phyloP scores from a whole-genome alignment of 345 rosid species.

The Citrus medica region DNA sequence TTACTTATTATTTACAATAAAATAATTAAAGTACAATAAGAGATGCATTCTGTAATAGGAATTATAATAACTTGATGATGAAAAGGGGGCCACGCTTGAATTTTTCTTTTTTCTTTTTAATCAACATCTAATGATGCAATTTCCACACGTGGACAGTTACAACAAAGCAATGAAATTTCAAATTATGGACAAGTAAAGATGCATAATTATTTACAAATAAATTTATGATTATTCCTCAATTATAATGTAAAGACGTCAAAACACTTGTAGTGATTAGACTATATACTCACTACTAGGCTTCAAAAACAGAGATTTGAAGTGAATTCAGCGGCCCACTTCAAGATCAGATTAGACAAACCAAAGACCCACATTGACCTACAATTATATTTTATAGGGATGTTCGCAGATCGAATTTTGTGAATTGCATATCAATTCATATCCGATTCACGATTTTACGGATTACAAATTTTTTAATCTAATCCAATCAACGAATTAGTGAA shows the following conservation, averaged over 20 bases:
- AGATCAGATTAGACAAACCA: not conserved
- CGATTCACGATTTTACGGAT: no score
- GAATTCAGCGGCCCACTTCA: not conserved
- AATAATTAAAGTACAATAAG: no score
- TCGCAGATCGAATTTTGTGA: no score
- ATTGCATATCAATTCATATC: rapidly evolving
- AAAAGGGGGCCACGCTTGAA: no score
- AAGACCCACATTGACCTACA: not conserved
- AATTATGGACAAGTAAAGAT: not conserved
- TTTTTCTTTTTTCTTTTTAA: no score
- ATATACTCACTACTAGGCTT: not conserved
- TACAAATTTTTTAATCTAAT: no score
- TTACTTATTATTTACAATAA: no score
- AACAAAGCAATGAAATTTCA: not conserved
- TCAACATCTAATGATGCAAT: not conserved
- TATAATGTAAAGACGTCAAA: not conserved
- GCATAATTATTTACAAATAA: not conserved
- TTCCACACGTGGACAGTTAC: no score
- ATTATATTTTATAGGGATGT: no score
- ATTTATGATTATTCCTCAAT: not conserved
- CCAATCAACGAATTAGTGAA: rapidly evolving
- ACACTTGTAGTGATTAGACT: not conserved
- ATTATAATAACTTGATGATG: no score
- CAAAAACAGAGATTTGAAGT: not conserved
- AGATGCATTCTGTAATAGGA: no score